Conservation (phyloP, 805 yeast genomes). For the Yarrowia sp. region DNA sequence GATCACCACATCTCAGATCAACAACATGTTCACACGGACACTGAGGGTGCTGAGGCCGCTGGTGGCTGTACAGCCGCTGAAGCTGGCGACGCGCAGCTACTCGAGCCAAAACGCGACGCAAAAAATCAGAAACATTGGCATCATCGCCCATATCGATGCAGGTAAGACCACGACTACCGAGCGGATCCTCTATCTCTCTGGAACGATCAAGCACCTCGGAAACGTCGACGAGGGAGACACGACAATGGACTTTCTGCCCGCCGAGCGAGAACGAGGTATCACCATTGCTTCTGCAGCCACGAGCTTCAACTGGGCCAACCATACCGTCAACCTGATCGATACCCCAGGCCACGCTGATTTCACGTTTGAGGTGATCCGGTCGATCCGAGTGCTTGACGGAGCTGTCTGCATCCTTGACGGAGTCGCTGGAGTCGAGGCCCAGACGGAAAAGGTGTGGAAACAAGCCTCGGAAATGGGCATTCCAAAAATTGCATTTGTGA, state of each 20-base stretch:
- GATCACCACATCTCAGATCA: not conserved
- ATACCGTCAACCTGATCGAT: slow-evolving; percentile 82
- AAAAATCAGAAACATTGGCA: slow-evolving; percentile 78
- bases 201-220: slow-evolving; percentile 76
- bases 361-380: slow-evolving; percentile 87
- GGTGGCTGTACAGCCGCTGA: not conserved
- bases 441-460: slow-evolving; percentile 95
- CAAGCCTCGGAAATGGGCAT: slow-evolving; percentile 68
- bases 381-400: slow-evolving; percentile 89
- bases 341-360: slow-evolving; percentile 99
- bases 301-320: slow-evolving; percentile 77
- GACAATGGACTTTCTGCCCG: slow-evolving; percentile 85
- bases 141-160: slow-evolving; percentile 98
- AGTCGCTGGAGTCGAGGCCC: slow-evolving; percentile 98
- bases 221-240: slow-evolving; percentile 96
- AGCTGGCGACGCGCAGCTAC: not conserved
- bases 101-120: not conserved
- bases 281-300: slow-evolving; percentile 97
- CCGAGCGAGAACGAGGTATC: slow-evolving; percentile 89
- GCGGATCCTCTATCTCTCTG: slow-evolving; percentile 87
- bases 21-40: not conserved
- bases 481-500: slow-evolving; percentile 78
- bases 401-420: slow-evolving; percentile 90
- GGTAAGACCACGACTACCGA: slow-evolving; percentile 98
- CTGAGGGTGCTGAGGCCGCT: not conserved